A percentile compares a stretch with the other conserved stretches of the same genome.
These are phyloP conservation scores for Kodamaea suecica DNA, from an alignment of 1,139 yeast genomes.

Conservation along the genomic window DNA sequence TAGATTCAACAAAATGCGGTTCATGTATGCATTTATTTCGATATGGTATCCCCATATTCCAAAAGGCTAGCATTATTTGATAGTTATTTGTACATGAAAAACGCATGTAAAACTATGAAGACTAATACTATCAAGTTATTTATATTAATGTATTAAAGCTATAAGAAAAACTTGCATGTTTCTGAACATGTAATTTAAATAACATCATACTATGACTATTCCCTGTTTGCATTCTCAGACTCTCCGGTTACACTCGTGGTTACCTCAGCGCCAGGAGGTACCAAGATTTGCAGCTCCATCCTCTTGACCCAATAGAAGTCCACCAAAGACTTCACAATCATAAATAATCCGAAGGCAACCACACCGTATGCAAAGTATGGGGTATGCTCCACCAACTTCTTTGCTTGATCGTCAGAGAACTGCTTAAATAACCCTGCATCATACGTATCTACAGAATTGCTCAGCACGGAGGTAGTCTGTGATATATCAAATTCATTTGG, in stretches of 20 bases:
- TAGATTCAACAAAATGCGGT: too few relatives aligned
- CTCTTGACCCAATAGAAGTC: conserved; percentile 77
- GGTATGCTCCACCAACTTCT: conserved; percentile 19
- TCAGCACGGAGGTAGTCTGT: conserved; percentile 29
- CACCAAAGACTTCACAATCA: conserved; percentile 61
- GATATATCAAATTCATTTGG: conserved; percentile 57
- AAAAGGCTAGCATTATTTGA: too few relatives aligned
- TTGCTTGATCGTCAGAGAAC: conserved; percentile 13
- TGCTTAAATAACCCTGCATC: conserved; percentile 32
- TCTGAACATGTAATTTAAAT: too few relatives aligned
- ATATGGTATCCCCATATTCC: too few relatives aligned
- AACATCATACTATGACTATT: neutral
- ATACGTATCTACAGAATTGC: conserved; percentile 49
- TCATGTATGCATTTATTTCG: too few relatives aligned
- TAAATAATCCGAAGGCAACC: conserved; percentile 64
- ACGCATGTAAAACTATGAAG: too few relatives aligned
- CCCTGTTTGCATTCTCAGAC: conserved; percentile 5
- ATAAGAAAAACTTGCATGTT: too few relatives aligned
- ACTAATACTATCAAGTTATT: too few relatives aligned
- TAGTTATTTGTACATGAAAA: too few relatives aligned
- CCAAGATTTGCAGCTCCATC: conserved; percentile 63
- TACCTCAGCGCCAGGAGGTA: conserved; percentile 31
- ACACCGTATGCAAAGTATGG: conserved; percentile 55
- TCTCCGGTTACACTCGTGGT: conserved; percentile 12
- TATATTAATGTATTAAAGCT: too few relatives aligned